A percentile compares a stretch with the other conserved stretches of the same genome.
Evolutionary conservation across 768 basidiomycete species (phyloP).

Genomic region (Trametopsis cervina): DNA sequence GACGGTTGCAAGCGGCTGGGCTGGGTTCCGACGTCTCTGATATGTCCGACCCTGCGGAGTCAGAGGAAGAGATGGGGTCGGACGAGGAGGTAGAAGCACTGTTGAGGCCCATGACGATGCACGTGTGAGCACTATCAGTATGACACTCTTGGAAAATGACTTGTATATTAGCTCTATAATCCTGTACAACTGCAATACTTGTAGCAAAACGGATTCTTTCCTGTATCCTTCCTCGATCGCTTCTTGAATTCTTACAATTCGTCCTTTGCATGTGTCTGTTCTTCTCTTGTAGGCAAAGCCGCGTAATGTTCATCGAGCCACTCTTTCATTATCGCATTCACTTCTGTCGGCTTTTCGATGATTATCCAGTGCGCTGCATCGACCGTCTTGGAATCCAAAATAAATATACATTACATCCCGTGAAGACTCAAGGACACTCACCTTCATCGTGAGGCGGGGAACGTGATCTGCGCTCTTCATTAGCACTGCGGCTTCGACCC

Average conservation of each 20-base stretch:
- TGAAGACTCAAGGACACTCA: no score
- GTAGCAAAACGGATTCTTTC: no score
- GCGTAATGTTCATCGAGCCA: constrained; percentile 37
- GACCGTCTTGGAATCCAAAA: constrained; percentile 33
- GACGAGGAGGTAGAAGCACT: no score
- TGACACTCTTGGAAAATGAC: no score
- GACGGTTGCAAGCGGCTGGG: background rate
- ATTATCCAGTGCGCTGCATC: constrained; percentile 63
- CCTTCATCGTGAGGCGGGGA: constrained; percentile 29
- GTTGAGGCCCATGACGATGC: no score
- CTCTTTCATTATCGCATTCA: constrained; percentile 43
- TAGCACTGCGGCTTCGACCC: constrained; percentile 26
- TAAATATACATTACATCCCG: background rate
- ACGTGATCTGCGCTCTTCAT: constrained; percentile 26
- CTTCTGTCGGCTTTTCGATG: constrained; percentile 45
- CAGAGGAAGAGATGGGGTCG: background rate
- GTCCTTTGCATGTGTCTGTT: background rate
- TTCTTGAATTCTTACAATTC: background rate
- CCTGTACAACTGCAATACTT: no score
- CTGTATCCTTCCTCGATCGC: no score
- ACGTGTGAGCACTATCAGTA: background rate
- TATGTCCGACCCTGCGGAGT: background rate
- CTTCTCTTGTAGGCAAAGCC: background rate
- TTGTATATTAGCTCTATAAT: no score
- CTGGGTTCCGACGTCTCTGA: background rate